Evolutionary conservation across 164 flowering plant species (phyloP).

Genomic region (Protea cynaroides): DNA sequence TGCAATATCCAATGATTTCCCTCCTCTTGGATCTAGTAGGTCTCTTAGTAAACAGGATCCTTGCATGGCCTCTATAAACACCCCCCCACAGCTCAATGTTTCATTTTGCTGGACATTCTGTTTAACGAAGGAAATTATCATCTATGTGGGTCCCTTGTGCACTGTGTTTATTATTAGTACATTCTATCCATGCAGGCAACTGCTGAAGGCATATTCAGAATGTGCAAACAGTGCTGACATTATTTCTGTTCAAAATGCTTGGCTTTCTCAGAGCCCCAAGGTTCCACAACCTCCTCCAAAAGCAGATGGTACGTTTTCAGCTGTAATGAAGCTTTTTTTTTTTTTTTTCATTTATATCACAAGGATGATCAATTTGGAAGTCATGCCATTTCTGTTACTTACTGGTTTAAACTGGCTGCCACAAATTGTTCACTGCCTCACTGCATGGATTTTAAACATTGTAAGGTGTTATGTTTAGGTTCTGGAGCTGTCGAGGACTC

Average conservation of each 20-base stretch:
- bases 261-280: slow-evolving; percentile 61
- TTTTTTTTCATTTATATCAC: neutral
- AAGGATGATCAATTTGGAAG: neutral
- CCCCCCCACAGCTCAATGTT: too few species aligned
- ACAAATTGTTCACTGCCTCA: neutral
- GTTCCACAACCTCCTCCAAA: slow-evolving; percentile 27
- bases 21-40: neutral
- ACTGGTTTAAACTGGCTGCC: neutral
- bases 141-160: neutral
- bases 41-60: neutral
- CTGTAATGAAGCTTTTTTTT: neutral
- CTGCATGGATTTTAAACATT: neutral
- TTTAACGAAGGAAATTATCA: too few species aligned
- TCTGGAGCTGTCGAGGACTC: slow-evolving; percentile 18
- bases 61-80: neutral
- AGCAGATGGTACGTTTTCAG: slow-evolving; percentile 31
- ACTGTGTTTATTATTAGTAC: neutral
- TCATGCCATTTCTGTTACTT: neutral
- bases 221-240: slow-evolving; percentile 75
- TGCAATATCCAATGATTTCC: too few species aligned
- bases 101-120: too few species aligned
- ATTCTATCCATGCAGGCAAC: slow-evolving; percentile 49
- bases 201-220: slow-evolving; percentile 77
- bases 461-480: neutral
- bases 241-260: slow-evolving; percentile 73